Evolutionary conservation across 345 rosid genomes (phyloP).

Genomic region (Litchi chinensis): DNA sequence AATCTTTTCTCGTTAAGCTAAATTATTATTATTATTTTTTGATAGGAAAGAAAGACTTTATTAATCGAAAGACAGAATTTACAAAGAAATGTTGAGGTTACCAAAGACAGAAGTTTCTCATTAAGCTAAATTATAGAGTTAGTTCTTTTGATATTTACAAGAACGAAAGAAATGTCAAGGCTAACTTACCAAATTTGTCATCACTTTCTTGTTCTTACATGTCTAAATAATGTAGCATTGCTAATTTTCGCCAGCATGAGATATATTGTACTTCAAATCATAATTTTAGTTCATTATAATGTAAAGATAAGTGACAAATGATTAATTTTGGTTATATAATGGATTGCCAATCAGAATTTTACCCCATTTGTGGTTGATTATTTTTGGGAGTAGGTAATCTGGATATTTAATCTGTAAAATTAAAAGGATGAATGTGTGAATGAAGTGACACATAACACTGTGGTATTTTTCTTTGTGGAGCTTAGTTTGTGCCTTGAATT

Average conservation of each 20-base stretch:
- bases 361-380: not conserved
- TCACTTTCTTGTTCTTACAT: not conserved
- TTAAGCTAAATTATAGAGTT: not conserved
- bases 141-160: not conserved
- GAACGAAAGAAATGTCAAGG: not conserved
- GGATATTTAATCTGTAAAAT: not conserved
- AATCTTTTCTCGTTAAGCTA: not conserved
- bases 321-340: not conserved
- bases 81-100: too few relatives aligned
- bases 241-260: not conserved
- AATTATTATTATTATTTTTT: not conserved
- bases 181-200: not conserved
- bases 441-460: constrained; percentile 8
- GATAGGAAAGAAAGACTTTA: too few relatives aligned
- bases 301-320: not conserved
- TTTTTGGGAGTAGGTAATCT: not conserved
- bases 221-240: not conserved
- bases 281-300: not conserved
- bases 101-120: not conserved
- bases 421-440: constrained; percentile 1
- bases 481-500: not conserved
- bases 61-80: too few relatives aligned
- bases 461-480: not conserved
- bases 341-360: not conserved
- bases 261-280: not conserved